These are phyloP conservation scores for Zostera marina DNA, from an alignment of 116 monocot genomes.

Conservation along the genomic window DNA sequence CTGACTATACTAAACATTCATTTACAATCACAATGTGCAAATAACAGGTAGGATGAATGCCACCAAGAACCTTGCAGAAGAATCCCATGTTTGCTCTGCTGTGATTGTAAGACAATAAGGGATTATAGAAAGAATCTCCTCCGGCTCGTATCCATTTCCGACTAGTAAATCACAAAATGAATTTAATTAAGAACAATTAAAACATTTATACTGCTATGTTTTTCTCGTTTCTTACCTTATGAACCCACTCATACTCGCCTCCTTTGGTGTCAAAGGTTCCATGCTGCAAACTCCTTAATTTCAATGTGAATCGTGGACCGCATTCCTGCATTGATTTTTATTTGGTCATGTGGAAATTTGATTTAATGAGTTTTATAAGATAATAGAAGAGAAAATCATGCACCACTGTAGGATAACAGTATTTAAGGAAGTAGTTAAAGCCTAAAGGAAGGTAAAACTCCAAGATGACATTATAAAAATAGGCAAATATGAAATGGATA, in stretches of 20 bases:
- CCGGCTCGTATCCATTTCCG: conserved; percentile 94
- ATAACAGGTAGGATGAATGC: too few relatives aligned
- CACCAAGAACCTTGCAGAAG: too few relatives aligned
- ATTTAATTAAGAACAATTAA: neutral
- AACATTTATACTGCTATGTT: too few relatives aligned
- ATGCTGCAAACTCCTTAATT: conserved; percentile 70
- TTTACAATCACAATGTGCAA: too few relatives aligned
- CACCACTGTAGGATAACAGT: neutral
- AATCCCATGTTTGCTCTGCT: too few relatives aligned
- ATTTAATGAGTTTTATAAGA: neutral
- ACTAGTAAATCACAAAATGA: conserved; percentile 14
- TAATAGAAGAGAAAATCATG: neutral
- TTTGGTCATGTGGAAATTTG: neutral
- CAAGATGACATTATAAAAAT: too few relatives aligned
- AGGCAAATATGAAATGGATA: too few relatives aligned
- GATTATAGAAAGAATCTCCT: conserved; percentile 83
- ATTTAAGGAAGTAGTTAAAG: too few relatives aligned
- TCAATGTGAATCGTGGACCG: conserved; percentile 88
- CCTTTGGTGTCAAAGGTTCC: conserved; percentile 91
- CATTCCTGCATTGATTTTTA: conserved; percentile 42
- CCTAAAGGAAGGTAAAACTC: too few relatives aligned
- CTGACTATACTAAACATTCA: too few relatives aligned
- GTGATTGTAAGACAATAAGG: neutral
- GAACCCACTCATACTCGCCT: conserved; percentile 91
- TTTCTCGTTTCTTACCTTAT: conserved; percentile 49